Base-by-base conservation (phyloP, 305 asterid genomes). In the Rubia peregrina region DNA sequence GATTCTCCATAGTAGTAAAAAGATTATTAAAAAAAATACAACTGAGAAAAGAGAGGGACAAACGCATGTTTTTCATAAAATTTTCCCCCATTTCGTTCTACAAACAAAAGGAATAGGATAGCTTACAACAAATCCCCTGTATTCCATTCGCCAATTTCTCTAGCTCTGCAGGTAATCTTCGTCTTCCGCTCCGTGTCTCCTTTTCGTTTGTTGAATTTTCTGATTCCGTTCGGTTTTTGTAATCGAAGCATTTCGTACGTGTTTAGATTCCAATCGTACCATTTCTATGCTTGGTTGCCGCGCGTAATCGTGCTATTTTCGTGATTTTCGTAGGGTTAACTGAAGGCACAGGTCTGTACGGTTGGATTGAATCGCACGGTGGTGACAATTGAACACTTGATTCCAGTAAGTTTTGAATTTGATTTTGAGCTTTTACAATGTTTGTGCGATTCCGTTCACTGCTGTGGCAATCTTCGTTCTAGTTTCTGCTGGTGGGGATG, bases 161-260 rank as follows among this genome's bases (percentile, higher is more conserved):
- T 7, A 22, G n/a, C 67, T 66, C 59, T 67, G 61, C 71, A 80
- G 81, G 84, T 77, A 74, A 6, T 36, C n/a, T 11, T 57, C 46
- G 10, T 40, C 60, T 41, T 13, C 36, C 8, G 66, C 56, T 44
- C 16, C 22, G 22, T 66, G 21, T 43, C 62, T 24, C 38, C 3
- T 56, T 33, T 71, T 56, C 10, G 22, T 17, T 51, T 9, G 24
- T 68, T 41, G 33, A 3, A 51, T 51, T 51, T 3, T 61, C 13
- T 17, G 53, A 19, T 43, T 70, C 22, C 8, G 10, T 38, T 64
- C 43, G 38, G n/a, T 26, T 69, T 33, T 1, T 3, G 41, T 9
- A 22, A 57, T 41, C 30, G 14, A 41, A 42, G 38, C 9, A 9
- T 19, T 74, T 46, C 7, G 3, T 5, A 8, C 33, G 4, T 24